phyloP scores from a whole-genome alignment of 2,329 filamentous ascomycete genomes.

The Colletotrichum abscissum region DNA sequence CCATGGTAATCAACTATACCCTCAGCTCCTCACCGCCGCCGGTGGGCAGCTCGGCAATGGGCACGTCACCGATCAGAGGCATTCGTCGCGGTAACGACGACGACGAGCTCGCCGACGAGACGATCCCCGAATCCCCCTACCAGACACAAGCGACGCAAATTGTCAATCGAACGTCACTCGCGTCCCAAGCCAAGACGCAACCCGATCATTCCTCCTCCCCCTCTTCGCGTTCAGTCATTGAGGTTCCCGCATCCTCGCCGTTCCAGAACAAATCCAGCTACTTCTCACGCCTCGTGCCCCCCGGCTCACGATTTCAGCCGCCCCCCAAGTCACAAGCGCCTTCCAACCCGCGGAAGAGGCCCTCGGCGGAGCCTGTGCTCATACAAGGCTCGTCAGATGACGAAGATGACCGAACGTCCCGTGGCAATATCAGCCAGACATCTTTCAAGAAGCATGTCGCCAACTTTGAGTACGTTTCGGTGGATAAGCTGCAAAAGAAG shows the following conservation, averaged over 20 bases:
- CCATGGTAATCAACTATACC: conserved; percentile 19
- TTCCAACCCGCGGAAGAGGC: conserved; percentile 45
- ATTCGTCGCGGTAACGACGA: conserved; percentile 47
- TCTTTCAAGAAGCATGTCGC: conserved; percentile 57
- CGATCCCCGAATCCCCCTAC: conserved; percentile 56
- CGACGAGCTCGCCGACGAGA: conserved; percentile 58
- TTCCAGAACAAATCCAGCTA: conserved; percentile 51
- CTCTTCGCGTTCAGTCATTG: conserved; percentile 63
- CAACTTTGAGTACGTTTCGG: conserved; percentile 60
- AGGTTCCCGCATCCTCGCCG: conserved; percentile 92
- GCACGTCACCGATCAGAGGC: conserved; percentile 10
- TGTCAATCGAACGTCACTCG: conserved; percentile 52
- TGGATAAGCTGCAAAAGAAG: conserved; percentile 50
- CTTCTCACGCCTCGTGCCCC: conserved; percentile 75
- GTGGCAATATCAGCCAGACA: conserved; percentile 73
- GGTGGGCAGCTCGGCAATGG: not conserved
- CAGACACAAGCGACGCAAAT: conserved; percentile 62
- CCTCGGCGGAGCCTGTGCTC: conserved; percentile 55
- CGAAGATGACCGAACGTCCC: conserved; percentile 66
- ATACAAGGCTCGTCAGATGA: conserved; percentile 56
- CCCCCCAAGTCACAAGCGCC: conserved; percentile 55
- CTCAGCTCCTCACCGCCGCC: conserved; percentile 30
- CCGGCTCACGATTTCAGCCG: conserved; percentile 77
- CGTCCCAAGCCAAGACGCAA: conserved; percentile 37
- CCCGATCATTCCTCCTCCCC: conserved; percentile 53